Evolutionary conservation across 306 rosid genomes (phyloP), one percentile per base, ranked within the genome.

Genomic region (Urtica urens): DNA sequence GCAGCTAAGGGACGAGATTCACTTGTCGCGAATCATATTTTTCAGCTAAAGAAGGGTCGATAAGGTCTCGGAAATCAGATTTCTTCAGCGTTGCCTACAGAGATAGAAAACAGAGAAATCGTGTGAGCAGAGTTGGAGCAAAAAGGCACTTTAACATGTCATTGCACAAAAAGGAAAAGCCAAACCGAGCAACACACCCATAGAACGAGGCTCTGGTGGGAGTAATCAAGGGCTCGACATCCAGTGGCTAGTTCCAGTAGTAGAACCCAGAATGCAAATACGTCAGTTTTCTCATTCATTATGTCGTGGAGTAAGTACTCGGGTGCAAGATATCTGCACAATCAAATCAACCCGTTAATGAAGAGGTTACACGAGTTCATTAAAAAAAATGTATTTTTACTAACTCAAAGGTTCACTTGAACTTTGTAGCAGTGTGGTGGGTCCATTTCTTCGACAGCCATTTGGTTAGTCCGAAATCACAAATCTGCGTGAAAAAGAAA

Each of bases 381-480:
- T 23, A 59, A 44, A 26, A 40, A 24, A 62, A 28, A 33, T 23
- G 21, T 11, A 61, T 49, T 53, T 62, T n/a, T n/a, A 60, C 80
- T 46, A 58, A 90, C 95, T 95, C 97, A 60, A 90, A 90, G 53
- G 97, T 90, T 68, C 95, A 95, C 78, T 90, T 95, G 33, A 81
- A 81, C 66, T 79, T 90, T 57, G 92, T 72, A 46, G 79, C 74
- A 0, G 75, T 77, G 57, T 74, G 95, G 55, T 90, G 97, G 67
- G 95, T 81, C 95, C 97, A 90, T 44, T 75, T 70, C 78, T 81
- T 76, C 45, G 97, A 95, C 18, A 85, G 64, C 97, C 97, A 90
- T 62, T 90, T 90, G 59, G 97, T 90, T 34, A 90, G 87, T 44
- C 95, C 97, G 27, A 90, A 90, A 76, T 90, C 97, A 71, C 97